Evolutionary conservation across 139 green algal genomes (phyloP).

Genomic region (Coelastrella sp.): DNA sequence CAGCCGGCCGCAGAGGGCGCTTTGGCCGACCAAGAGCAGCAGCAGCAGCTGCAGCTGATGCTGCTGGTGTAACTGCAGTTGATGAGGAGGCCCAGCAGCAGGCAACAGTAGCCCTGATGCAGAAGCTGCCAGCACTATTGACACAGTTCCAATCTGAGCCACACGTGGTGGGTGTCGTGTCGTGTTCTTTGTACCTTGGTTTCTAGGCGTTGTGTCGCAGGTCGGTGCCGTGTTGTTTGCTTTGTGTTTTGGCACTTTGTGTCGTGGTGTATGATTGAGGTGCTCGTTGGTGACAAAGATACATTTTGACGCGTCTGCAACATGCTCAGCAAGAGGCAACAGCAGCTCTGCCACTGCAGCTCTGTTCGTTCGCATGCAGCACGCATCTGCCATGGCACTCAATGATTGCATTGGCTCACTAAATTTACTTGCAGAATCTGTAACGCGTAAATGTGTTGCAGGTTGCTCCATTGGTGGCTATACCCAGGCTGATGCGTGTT

Average conservation of each 20-base stretch:
- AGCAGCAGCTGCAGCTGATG: not conserved
- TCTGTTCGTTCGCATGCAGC: too few species aligned
- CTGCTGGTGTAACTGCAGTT: not conserved
- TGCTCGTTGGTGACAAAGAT: too few species aligned
- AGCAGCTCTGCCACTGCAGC: too few species aligned
- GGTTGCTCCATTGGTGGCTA: slow-evolving; percentile 63
- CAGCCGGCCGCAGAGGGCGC: not conserved
- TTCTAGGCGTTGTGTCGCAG: too few species aligned
- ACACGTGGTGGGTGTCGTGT: slow-evolving; percentile 41
- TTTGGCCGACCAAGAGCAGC: not conserved
- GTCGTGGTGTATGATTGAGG: too few species aligned
- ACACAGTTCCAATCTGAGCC: slow-evolving; percentile 64
- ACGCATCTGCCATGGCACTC: too few species aligned
- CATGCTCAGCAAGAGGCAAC: too few species aligned
- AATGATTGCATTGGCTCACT: too few species aligned
- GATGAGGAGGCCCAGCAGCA: slow-evolving; percentile 56
- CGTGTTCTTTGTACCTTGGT: not conserved
- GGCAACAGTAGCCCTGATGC: slow-evolving; percentile 63
- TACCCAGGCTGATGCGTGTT: slow-evolving; percentile 67
- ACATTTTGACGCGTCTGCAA: too few species aligned
- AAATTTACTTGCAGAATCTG: too few species aligned
- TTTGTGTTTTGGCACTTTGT: too few species aligned
- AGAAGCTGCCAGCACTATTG: slow-evolving; percentile 64
- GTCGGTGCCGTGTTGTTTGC: too few species aligned
- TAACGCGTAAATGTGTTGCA: not conserved